Base-by-base conservation (phyloP, 2,329 filamentous ascomycete genomes). In the Venturia nashicola region DNA sequence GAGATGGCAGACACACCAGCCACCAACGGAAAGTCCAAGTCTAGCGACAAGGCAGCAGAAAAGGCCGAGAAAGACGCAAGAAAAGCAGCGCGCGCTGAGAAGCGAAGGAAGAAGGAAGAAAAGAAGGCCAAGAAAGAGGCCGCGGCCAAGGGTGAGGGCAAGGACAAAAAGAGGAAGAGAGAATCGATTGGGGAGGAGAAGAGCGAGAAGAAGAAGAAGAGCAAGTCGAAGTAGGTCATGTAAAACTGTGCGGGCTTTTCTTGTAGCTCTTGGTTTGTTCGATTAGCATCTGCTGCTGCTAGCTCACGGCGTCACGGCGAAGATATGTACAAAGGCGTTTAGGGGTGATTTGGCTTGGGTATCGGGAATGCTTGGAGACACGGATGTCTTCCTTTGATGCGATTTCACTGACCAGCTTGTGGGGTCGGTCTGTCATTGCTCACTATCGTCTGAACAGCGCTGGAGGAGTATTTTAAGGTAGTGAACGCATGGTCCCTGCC, bases 101-200 rank as follows among this genome's bases (percentile, higher is more conserved):
- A 76, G 68, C 74, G 76, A 36, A 69, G 51, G 39, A 63, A 74
- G 71, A 75, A 74, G 68, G 74, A 72, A 9, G 71, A 72, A 67
- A 76, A 76, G 68, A 74, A 76, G 66, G 75, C 77, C 65, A 79
- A 79, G 72, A 78, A 79, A 61, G 73, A 72, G 32, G 44, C 44
- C 5, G 44, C 44, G n/a, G 69, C 68, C 32, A 78, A 81, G 64
- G 72, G 72, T 18, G 54, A 76, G 20, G 81, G 79, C 67, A 78
- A 82, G 74, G 79, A 78, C 73, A 75, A 77, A 68, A 79, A 78
- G 70, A 74, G 75, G 68, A 73, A 78, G 67, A 75, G 76, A 66
- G 78, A 80, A 67, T 78, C 72, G 67, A 76, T 77, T 69, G 82
- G 83, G 75, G 82, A 82, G 74, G 83, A 88, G 76, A 82, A 88